Evolutionary conservation across 441 rosid genomes (phyloP), one percentile per base, ranked within the genome.

Genomic region (Erodium moschatum): DNA sequence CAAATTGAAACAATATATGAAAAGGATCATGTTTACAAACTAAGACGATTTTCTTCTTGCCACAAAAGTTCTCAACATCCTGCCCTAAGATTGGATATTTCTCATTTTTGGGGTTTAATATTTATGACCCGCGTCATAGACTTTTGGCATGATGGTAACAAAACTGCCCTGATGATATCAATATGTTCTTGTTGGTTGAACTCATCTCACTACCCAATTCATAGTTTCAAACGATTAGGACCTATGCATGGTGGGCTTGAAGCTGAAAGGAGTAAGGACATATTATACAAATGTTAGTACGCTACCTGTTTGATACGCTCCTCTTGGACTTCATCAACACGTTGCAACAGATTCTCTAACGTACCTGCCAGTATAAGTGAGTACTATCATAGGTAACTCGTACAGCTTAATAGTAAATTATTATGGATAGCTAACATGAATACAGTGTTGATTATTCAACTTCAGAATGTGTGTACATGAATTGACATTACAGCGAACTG

Each of bases 341-440:
- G 84, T 72, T 81, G 80, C 86, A 88, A 78, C 78, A 90, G 75
- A 80, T 87, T 90, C 81, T 90, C 97, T 75, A 88, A 70, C 0
- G 95, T 67, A 40, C 92, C 97, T 90, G 81, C 24, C 10, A 67
- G 73, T 68, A 68, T 67, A 74, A 62, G 63, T 46, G 21, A 66
- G 44, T 6, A 8, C 5, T 56, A 56, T 56, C 62, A 19, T 56
- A 56, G 62, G 24, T 20, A 56, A 56, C 21, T 19, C 7, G 62
- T 29, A 29, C 31, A 29, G 31, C 3, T 29, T n/a, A n/a, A n/a
- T n/a, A n/a, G n/a, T n/a, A n/a, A n/a, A n/a, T n/a, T n/a, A n/a
- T n/a, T n/a, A n/a, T n/a, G n/a, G 31, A 29, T 29, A 29, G 31
- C 31, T 29, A 29, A 29, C 31, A 29, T 29, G 31, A 29, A 29